Base-by-base conservation (phyloP, 768 basidiomycete genomes). In the Lactarius psammicola region DNA sequence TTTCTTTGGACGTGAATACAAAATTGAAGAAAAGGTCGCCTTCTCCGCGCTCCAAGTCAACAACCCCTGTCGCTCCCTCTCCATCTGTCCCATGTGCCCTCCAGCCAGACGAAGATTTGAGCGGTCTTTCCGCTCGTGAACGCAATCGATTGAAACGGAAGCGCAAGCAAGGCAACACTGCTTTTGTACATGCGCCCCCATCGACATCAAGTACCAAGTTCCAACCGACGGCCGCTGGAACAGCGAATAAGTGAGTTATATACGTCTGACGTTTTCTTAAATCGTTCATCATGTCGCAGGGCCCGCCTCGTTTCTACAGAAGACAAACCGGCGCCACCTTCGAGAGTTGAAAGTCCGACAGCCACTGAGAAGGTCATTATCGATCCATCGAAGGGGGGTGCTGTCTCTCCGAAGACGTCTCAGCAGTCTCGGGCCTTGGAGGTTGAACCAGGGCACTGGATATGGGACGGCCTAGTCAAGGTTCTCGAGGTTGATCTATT, bases 81-180 rank as follows among this genome's bases (percentile, higher is more conserved):
- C 85, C 87, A 0, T 77, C 85, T 10, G 78, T 82, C 18, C 72
- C 75, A 7, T 60, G 71, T 3, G 75, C 77, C 6, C 75, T 78
- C 4, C 75, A 76, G 13, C 72, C 79, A 28, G 84, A 86, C 51
- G 67, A 78, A 15, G 86, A 88, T 68, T 67, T 80, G 4, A 78
- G 72, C 51, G 84, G 83, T 7, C 78, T 98, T 54, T 97, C 95
- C 36, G 94, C 94, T 13, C 87, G 97, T 61, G 96, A 98, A 76
- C 86, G 91, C 36, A 97, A 97, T 74, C 85, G 95, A 56, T 79
- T 98, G 36, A 99, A 99, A 76, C 84, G 97, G 33, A 98, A 98
- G 74, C 89, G 95, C 63, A 97, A 95, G 72, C 82, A 84, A 4
- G 95, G 93, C 4, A 92, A 89, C 72, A 79, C 87, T 36, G 91